Evolutionary conservation across 768 basidiomycete genomes (phyloP), one percentile per base, ranked within the genome.

Genomic region (Candolleomyces eurysporus): DNA sequence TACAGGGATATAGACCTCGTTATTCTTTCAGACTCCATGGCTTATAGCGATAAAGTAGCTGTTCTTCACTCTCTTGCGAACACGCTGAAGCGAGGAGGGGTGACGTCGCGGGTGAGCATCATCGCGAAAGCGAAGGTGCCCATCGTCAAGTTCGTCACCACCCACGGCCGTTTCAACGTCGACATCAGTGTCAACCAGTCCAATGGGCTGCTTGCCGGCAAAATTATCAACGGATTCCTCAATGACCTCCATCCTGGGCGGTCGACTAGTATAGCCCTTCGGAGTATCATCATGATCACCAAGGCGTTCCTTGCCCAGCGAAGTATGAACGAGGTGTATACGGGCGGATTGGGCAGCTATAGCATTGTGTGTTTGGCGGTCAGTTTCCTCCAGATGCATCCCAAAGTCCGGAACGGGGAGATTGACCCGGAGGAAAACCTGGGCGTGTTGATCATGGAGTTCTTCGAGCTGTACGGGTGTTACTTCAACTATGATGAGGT

Each of bases 1-100:
- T n/a, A n/a, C n/a, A n/a, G n/a, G n/a, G 97, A 98, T 72, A 97
- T 98, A 66, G 97, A 99, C 70, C 81, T 98, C 9, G 96, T 98
- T 59, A 84, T 98, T 64, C 70, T 91, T n/a, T 94, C 89, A 0
- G 74, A 85, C 5, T 80, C 82, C 5, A 90, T 96, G 84, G 89
- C 86, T 30, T 84, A 83, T 62, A 84, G 81, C 65, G 80, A 89
- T 69, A 89, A 86, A 76, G 78, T 84, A 57, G 78, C 79, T 54
- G 88, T 91, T 32, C 82, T 98, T 7, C 85, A 88, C 55, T 82
- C 86, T 3, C 82, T 99, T 39, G 92, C 94, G 10, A 85, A 85
- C 68, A 82, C 89, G 39, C 77, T 99, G 61, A 89, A 90, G 68
- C 84, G 83, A 39, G 82, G 86, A 0, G 79, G 84, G 9, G 88